phyloP scores from a whole-genome alignment of 2,329 filamentous ascomycete species.

The Thielaviopsis ethacetica region DNA sequence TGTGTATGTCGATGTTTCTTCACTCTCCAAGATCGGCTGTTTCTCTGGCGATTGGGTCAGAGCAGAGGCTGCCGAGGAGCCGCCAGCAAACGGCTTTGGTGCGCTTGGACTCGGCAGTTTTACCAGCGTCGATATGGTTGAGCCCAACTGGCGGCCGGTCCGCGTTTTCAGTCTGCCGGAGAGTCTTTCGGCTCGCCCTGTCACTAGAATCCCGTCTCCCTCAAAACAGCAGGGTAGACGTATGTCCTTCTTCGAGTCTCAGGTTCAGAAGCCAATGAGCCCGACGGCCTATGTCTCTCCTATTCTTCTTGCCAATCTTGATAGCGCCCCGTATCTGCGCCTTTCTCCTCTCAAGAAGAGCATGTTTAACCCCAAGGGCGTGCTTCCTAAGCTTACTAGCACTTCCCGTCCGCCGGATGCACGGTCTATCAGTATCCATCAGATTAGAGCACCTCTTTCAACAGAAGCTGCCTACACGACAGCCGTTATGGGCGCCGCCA shows the following conservation, averaged over 20 bases:
- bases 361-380: conserved; percentile 32
- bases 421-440: conserved; percentile 69
- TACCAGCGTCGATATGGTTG: conserved; percentile 34
- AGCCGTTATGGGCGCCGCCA: conserved; percentile 70
- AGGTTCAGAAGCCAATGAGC: conserved; percentile 42
- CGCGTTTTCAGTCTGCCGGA: conserved; percentile 83
- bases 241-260: conserved; percentile 50
- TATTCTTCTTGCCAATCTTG: conserved; percentile 71
- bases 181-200: conserved; percentile 43
- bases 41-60: conserved; percentile 97
- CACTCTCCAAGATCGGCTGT: conserved; percentile 76
- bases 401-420: conserved; percentile 41
- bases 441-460: conserved; percentile 76
- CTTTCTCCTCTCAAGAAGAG: conserved; percentile 51
- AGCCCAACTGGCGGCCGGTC: conserved; percentile 60
- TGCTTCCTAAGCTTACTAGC: conserved; percentile 38
- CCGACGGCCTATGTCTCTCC: conserved; percentile 65
- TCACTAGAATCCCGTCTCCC: conserved; percentile 43
- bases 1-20: conserved; percentile 77
- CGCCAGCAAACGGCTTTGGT: conserved; percentile 49
- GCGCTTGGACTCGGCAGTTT: conserved; percentile 53
- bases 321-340: conserved; percentile 60
- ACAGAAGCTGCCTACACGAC: conserved; percentile 75
- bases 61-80: conserved; percentile 61
- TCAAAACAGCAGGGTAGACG: conserved; percentile 33